Base-by-base conservation (phyloP, 371 early-diverging fungal species). In the Zancudomyces culisetae region DNA sequence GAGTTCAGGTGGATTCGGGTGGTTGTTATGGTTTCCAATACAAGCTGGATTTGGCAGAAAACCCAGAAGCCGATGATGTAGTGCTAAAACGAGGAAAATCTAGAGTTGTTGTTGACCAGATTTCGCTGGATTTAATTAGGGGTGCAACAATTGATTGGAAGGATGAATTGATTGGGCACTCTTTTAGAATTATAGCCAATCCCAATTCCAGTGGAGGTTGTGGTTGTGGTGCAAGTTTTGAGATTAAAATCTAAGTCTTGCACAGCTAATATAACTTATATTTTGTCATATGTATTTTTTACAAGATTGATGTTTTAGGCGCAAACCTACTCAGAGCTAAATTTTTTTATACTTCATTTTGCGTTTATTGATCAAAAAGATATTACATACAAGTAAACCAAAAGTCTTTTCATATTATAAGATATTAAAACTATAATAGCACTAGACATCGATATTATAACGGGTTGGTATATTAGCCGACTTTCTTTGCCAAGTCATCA, bases 11-110 rank as follows among this genome's bases (percentile, higher is more conserved):
- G 22, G 95, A 93, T 55, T 83, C 90, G 10, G 95, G 95, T 27
- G 95, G 95, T 35, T 94, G 94, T 61, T 92, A 94, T 59, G 95
- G 94, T 27, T 90, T 81, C 63, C 92, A 92, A 64, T 90, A 92
- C 69, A 81, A 82, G 59, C 71, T 93, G 72, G 85, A 87, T 50
- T 70, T 94, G 52, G 82, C 83, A 0, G 73, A 76, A 4, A 68
- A 63, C 47, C 63, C 74, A 0, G 77, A 80, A 45, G 68, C 20
- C 4, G 66, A 80, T 51, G 89, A 90, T 20, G 84, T 90, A 19
- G 68, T 79, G 77, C 80, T 93, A 65, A 89, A 88, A 40, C 79
- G 78, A 48, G 76, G 81, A 20, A 88, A 87, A 20, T 87, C 82
- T 2, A 76, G 70, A 28, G 79, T 95, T 29, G 72, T 91, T 1